Evolutionary conservation across 345 rosid species (phyloP), one percentile per base, ranked within the genome.

Genomic region (Salix udensis): DNA sequence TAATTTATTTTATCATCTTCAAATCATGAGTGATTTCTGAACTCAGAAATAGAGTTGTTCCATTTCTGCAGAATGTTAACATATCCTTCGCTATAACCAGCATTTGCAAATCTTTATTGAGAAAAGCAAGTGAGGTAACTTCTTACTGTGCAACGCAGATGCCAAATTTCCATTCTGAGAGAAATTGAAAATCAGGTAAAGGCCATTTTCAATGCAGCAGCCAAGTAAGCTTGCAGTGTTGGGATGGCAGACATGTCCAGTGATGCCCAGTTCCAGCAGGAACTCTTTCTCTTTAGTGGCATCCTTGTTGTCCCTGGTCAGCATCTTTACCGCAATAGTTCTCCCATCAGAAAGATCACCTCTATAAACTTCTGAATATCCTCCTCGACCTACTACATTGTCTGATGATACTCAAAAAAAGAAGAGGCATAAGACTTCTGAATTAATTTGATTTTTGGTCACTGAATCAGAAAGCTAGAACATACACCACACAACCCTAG

Each of bases 361-460:
- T 85, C 88, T 88, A 76, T 93, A 95, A 42, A 95, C 98, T 73
- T 95, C 97, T 21, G 98, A 90, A 84, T 89, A 91, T 26, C 97
- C 98, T 18, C 98, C 97, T 84, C 86, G 76, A 10, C 97, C 97
- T 28, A 90, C 92, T 77, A 91, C 76, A 39, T 88, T 88, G 60
- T 88, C 98, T 94, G 86, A 15, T 64, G n/a, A 55, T 68, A 70
- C 61, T 77, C 77, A 71, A 61, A 74, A 7, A 69, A 75, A 53
- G 7, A 26, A 55, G 9, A 28, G 2, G 23, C 30, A 30, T 61
- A n/a, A 70, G 50, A 70, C 15, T 11, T 44, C n/a, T 24, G 30
- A 9, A 14, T 31, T 55, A n/a, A 8, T n/a, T 9, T 55, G 13
- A 55, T n/a, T 11, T 3, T 55, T 4, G n/a, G 26, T 55, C 28